Evolutionary conservation across 2,329 filamentous ascomycete genomes (phyloP).

Genomic region (Colletotrichum sp.): DNA sequence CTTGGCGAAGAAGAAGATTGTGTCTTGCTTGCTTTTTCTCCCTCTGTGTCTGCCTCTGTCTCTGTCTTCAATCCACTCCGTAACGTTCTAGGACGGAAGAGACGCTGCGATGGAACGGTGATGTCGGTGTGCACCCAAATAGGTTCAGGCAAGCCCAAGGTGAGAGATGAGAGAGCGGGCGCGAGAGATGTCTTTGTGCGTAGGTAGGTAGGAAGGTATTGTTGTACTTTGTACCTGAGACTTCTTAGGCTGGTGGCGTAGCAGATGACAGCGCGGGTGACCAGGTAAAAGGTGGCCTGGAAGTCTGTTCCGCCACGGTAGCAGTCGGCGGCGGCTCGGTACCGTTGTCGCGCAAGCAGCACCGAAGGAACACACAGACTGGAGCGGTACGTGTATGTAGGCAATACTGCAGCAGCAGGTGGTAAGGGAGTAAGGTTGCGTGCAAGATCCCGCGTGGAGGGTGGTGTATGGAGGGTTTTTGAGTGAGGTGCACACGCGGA

Average conservation of each 20-base stretch:
- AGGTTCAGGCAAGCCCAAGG: background rate
- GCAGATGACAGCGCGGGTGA: background rate
- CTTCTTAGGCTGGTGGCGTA: background rate
- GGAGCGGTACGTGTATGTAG: background rate
- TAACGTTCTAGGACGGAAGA: background rate
- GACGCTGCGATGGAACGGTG: background rate
- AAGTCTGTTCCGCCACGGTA: background rate
- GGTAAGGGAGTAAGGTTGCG: background rate
- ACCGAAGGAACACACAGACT: background rate
- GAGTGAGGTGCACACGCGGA: background rate
- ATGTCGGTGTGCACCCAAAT: background rate
- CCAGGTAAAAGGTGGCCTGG: background rate
- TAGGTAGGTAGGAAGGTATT: background rate
- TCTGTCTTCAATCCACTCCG: background rate
- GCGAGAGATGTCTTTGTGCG: background rate
- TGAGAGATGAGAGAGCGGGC: background rate
- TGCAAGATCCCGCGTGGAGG: background rate
- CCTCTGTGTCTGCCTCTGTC: background rate
- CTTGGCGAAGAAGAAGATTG: background rate
- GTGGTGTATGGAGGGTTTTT: background rate
- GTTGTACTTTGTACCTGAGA: background rate
- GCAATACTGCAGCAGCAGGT: background rate
- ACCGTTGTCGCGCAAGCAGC: background rate
- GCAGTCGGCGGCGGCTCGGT: background rate
- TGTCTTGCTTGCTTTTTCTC: background rate